These are phyloP conservation scores for Dentiscutata heterogama DNA, from an alignment of 371 early-diverging fungal genomes.

Conservation along the genomic window DNA sequence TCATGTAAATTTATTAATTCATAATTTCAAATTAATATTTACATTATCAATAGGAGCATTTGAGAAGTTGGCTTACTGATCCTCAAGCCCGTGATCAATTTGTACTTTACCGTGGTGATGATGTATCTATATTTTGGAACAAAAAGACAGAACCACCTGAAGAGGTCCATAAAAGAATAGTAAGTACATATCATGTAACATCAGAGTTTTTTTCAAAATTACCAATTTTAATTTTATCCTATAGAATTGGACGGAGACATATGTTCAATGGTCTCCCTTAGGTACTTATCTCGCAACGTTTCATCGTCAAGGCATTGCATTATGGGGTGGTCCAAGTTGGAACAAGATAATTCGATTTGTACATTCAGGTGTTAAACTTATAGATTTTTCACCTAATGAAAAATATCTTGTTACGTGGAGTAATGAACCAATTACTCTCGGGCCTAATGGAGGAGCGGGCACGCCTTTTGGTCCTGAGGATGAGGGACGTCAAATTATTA, in stretches of 20 bases:
- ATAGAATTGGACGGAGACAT: conserved; percentile 94
- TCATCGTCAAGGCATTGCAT: conserved; percentile 93
- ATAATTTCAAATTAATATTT: background rate
- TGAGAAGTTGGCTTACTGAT: conserved; percentile 93
- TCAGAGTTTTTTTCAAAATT: conserved; percentile 16
- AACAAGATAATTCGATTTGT: conserved; percentile 90
- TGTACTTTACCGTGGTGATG: conserved; percentile 86
- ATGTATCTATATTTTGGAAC: conserved; percentile 91
- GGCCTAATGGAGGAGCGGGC: conserved; percentile 63
- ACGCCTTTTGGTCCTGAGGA: conserved; percentile 79
- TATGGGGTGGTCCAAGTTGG: conserved; percentile 98
- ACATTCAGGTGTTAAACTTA: conserved; percentile 91
- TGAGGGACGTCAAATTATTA: conserved; percentile 79
- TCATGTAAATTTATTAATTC: background rate
- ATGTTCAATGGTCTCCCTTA: conserved; percentile 94
- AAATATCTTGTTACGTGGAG: conserved; percentile 93
- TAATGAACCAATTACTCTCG: conserved; percentile 82
- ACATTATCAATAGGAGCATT: conserved; percentile 73
- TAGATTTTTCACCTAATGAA: conserved; percentile 96
- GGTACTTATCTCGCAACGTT: conserved; percentile 95
- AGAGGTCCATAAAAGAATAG: conserved; percentile 72
- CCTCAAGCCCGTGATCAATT: conserved; percentile 91
- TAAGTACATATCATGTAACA: conserved; percentile 50
- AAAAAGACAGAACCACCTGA: conserved; percentile 89
- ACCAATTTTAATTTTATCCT: background rate